A percentile compares a stretch with the other conserved stretches of the same genome.
phyloP scores from a whole-genome alignment of 73 alveolate species.

The Tetrahymena malaccensis region DNA sequence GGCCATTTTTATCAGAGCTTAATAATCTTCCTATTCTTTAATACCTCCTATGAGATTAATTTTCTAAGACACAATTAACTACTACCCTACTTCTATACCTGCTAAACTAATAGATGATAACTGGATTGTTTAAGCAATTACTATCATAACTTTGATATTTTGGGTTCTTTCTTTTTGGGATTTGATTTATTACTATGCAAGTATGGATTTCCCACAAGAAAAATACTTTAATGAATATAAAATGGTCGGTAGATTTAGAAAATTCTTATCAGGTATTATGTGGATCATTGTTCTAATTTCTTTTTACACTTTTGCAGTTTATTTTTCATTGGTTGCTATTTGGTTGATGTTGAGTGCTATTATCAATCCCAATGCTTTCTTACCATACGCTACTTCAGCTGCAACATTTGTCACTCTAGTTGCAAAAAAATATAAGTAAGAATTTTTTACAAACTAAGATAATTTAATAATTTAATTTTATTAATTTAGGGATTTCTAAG shows the following conservation, averaged over 20 bases:
- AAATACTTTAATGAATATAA: slow-evolving; percentile 18
- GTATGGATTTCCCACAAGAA: slow-evolving; percentile 39
- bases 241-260: slow-evolving; percentile 17
- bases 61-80: background rate
- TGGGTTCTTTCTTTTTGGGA: slow-evolving; percentile 31
- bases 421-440: slow-evolving; percentile 2
- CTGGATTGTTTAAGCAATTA: slow-evolving; percentile 6
- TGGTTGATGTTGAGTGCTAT: slow-evolving; percentile 46
- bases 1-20: slow-evolving; percentile 13
- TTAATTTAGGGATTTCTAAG: slow-evolving; percentile 8
- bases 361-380: slow-evolving; percentile 42
- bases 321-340: slow-evolving; percentile 12
- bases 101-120: slow-evolving; percentile 23
- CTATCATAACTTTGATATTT: slow-evolving; percentile 6
- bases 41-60: slow-evolving; percentile 23
- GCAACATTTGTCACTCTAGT: slow-evolving; percentile 38
- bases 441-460: background rate
- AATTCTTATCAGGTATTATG: slow-evolving; percentile 18
- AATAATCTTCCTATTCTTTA: slow-evolving; percentile 8
- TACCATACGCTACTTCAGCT: slow-evolving; percentile 46
- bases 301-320: slow-evolving; percentile 18
- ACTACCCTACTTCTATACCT: slow-evolving; percentile 16
- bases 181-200: slow-evolving; percentile 20
- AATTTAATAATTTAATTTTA: slow-evolving; percentile 8
- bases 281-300: slow-evolving; percentile 31